Evolutionary conservation across 805 yeast species (phyloP).

Genomic region (Schwanniomyces sp.): DNA sequence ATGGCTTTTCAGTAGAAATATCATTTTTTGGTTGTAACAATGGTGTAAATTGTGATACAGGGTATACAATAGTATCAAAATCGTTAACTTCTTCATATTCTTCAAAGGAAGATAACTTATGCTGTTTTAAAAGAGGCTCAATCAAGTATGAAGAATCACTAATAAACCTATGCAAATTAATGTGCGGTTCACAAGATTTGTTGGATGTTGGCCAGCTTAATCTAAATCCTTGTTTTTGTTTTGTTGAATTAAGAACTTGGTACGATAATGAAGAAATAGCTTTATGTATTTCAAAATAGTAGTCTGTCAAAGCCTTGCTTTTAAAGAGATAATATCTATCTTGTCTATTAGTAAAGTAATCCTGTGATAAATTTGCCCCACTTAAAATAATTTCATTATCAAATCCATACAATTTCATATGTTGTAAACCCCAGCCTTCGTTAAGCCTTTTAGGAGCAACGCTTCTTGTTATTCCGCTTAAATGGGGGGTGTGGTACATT

Average conservation of each 20-base stretch:
- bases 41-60: conserved; percentile 90
- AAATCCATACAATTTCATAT: conserved; percentile 95
- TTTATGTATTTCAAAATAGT: conserved; percentile 69
- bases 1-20: conserved; percentile 77
- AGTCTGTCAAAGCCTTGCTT: conserved; percentile 58
- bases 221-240: conserved; percentile 47
- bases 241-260: conserved; percentile 48
- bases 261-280: conserved; percentile 73
- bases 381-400: conserved; percentile 85
- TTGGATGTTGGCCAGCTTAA: conserved; percentile 76
- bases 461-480: conserved; percentile 62
- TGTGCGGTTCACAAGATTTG: conserved; percentile 64
- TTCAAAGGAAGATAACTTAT: conserved; percentile 27
- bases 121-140: conserved; percentile 57
- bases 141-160: conserved; percentile 56
- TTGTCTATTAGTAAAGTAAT: conserved; percentile 92
- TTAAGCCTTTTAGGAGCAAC: conserved; percentile 80
- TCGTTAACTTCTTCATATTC: conserved; percentile 33
- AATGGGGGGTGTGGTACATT: conserved; percentile 87
- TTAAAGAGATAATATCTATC: conserved; percentile 84
- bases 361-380: conserved; percentile 90
- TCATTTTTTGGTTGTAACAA: conserved; percentile 58
- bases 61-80: conserved; percentile 71
- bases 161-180: conserved; percentile 51
- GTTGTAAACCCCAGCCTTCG: conserved; percentile 93